Evolutionary conservation across 2,329 filamentous ascomycete species (phyloP).

Genomic region (Aspergillus thermomutatus): DNA sequence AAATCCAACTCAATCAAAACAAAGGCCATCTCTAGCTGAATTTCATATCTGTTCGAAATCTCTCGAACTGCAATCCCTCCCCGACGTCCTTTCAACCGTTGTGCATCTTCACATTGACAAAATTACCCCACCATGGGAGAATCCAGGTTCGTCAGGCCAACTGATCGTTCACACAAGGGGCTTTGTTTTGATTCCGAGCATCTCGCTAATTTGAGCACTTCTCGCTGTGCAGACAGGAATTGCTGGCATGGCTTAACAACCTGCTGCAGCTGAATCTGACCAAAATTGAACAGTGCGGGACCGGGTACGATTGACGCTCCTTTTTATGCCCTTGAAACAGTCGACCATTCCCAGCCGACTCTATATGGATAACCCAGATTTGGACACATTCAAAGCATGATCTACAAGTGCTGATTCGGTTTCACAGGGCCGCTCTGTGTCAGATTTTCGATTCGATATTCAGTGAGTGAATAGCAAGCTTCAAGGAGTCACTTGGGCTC

Average conservation of each 20-base stretch:
- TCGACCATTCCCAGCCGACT: background rate
- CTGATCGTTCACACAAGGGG: constrained; percentile 11
- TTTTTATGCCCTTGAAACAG: constrained; percentile 2
- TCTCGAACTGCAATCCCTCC: background rate
- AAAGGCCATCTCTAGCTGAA: background rate
- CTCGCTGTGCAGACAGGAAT: constrained; percentile 72
- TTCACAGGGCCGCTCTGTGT: constrained; percentile 79
- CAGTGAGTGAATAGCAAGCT: constrained; percentile 47
- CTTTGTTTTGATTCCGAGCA: constrained; percentile 9
- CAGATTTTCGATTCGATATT: constrained; percentile 99
- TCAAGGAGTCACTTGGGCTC: background rate
- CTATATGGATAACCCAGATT: background rate
- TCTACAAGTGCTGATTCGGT: constrained; percentile 7
- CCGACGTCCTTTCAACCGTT: background rate
- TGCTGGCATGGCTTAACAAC: constrained; percentile 95
- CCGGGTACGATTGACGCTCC: constrained; percentile 63
- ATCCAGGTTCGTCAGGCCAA: constrained; percentile 52
- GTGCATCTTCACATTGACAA: constrained; percentile 8
- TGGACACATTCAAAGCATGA: background rate
- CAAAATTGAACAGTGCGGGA: constrained; percentile 98
- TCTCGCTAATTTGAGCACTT: constrained; percentile 8
- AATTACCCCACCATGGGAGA: constrained; percentile 56
- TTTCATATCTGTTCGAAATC: constrained; percentile 1
- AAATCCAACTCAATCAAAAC: constrained; percentile 1
- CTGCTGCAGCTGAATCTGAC: constrained; percentile 96